These are phyloP conservation scores for Malbranchea zuffiana DNA, from an alignment of 2,329 filamentous ascomycete species.

Conservation along the genomic window DNA sequence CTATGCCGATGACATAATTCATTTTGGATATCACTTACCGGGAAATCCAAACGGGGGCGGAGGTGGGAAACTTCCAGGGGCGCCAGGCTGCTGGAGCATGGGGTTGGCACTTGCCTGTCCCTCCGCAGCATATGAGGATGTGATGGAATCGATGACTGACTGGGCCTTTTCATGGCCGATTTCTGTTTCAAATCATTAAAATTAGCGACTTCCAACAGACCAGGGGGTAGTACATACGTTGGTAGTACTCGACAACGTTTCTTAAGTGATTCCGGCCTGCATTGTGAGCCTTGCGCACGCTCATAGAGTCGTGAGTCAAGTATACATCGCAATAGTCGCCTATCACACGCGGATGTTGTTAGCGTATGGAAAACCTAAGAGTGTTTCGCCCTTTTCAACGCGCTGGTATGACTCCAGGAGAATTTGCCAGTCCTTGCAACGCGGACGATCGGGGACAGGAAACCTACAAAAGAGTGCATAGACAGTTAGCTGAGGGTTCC, in stretches of 20 bases:
- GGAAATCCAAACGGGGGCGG: conserved; percentile 54
- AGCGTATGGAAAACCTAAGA: conserved; percentile 1
- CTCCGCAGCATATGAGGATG: conserved; percentile 86
- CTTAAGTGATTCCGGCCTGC: conserved; percentile 89
- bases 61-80: conserved; percentile 23
- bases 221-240: conserved; percentile 47
- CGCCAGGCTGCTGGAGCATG: conserved; percentile 52
- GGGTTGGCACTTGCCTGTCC: conserved; percentile 79
- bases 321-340: conserved; percentile 99
- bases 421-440: conserved; percentile 11
- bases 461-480: conserved; percentile 59
- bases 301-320: conserved; percentile 99
- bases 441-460: conserved; percentile 10
- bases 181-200: conserved; percentile 42
- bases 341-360: conserved; percentile 18
- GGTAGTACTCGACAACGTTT: conserved; percentile 97
- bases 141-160: conserved; percentile 96
- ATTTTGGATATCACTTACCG: conserved; percentile 32
- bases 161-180: conserved; percentile 98
- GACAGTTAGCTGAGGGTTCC: conserved; percentile 27
- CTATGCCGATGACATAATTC: background rate
- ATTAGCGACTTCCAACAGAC: conserved; percentile 1
- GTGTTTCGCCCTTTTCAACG: conserved; percentile 9
- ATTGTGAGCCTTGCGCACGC: conserved; percentile 97
- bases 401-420: conserved; percentile 7